Percentiles rank a stretch among this genome's conserved stretches.
phyloP scores from a whole-genome alignment of 208 protist species.

The Crithidia sp. region DNA sequence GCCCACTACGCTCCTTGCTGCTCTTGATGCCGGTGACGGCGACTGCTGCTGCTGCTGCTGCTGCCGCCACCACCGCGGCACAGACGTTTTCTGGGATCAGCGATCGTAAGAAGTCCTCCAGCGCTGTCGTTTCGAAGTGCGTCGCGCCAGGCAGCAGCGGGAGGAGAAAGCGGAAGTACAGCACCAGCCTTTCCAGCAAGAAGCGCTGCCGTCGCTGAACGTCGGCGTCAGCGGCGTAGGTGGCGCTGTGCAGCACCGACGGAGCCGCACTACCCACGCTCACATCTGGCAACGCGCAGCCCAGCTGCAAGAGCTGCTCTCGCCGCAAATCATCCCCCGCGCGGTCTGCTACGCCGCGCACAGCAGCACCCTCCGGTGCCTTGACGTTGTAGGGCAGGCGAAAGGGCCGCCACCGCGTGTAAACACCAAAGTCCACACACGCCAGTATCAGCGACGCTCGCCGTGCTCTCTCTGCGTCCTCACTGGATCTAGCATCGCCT shows the following conservation, averaged over 20 bases:
- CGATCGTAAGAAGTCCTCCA: conserved; percentile 45
- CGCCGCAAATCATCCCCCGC: conserved; percentile 59
- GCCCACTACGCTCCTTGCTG: conserved; percentile 11
- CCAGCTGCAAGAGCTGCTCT: conserved; percentile 37
- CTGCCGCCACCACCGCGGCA: background rate
- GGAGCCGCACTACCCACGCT: conserved; percentile 29
- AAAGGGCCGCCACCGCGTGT: conserved; percentile 86
- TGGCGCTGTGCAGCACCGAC: conserved; percentile 27
- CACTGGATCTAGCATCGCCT: background rate
- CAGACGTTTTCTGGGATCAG: conserved; percentile 21
- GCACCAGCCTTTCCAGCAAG: conserved; percentile 49
- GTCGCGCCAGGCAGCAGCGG: conserved; percentile 69
- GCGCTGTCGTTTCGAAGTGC: conserved; percentile 27
- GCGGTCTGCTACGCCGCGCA: conserved; percentile 31
- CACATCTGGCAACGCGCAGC: conserved; percentile 36
- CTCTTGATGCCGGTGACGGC: background rate
- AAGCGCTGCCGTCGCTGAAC: conserved; percentile 34
- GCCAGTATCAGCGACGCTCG: conserved; percentile 28
- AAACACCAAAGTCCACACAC: conserved; percentile 88
- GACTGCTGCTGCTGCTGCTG: background rate
- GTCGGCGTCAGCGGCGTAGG: conserved; percentile 21
- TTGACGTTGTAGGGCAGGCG: conserved; percentile 90
- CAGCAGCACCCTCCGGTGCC: conserved; percentile 26
- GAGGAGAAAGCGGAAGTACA: conserved; percentile 65
- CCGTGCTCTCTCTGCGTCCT: background rate